These are phyloP conservation scores for Favolaschia claudopus DNA, from an alignment of 768 basidiomycete species.

Conservation along the genomic window DNA sequence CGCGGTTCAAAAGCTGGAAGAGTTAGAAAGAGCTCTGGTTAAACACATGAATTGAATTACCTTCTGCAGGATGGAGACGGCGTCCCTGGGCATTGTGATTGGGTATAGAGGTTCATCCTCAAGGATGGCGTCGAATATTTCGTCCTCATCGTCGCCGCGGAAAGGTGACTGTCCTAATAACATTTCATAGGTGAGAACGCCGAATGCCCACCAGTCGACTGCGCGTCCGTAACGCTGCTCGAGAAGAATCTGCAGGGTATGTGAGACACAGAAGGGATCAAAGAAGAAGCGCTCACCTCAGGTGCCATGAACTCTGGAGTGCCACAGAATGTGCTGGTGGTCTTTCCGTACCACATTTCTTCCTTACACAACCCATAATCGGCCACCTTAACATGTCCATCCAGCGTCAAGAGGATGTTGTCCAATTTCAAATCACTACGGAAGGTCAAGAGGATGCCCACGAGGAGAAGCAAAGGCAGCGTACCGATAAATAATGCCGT, in stretches of 20 bases:
- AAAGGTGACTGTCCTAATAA: constrained; percentile 98
- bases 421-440: constrained; percentile 94
- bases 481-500: constrained; percentile 98
- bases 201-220: constrained; percentile 99
- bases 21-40: constrained; percentile 10
- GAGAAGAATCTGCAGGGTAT: constrained; percentile 79
- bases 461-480: neutral
- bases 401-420: constrained; percentile 95
- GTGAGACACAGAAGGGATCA: neutral
- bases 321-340: constrained; percentile 98
- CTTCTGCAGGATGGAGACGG: constrained; percentile 94
- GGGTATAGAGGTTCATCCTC: constrained; percentile 99
- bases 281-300: constrained; percentile 64
- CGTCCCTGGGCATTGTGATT: constrained; percentile 98
- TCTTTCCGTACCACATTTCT: constrained; percentile 96
- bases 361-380: constrained; percentile 99
- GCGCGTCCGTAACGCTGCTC: constrained; percentile 99
- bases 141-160: constrained; percentile 99
- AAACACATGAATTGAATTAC: constrained; percentile 46
- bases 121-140: constrained; percentile 98
- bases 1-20: constrained; percentile 85
- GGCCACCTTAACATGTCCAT: constrained; percentile 98
- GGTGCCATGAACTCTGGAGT: constrained; percentile 99
- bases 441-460: constrained; percentile 4
- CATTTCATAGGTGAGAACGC: constrained; percentile 99